phyloP scores from a whole-genome alignment of 1,284 basidiomycete genomes.

The Malassezia globosa region DNA sequence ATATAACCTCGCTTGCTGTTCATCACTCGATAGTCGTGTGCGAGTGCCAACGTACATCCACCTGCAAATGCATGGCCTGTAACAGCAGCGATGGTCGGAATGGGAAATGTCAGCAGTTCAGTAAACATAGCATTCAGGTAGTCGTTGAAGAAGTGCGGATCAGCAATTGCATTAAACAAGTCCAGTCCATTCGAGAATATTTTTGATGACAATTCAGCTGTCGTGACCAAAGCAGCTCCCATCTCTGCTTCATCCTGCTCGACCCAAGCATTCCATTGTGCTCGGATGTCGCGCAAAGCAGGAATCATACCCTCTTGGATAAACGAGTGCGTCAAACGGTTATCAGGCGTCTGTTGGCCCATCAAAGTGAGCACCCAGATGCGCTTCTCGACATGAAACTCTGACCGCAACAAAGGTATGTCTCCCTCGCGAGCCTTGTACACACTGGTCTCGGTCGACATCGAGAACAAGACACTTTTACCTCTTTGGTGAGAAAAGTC shows the following conservation, averaged over 20 bases:
- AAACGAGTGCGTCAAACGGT: constrained; percentile 57
- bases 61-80: constrained; percentile 87
- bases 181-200: constrained; percentile 57
- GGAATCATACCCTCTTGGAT: constrained; percentile 56
- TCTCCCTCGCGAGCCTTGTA: constrained; percentile 2
- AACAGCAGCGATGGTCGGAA: constrained; percentile 66
- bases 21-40: constrained; percentile 83
- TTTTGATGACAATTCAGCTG: constrained; percentile 24
- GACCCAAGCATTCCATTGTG: constrained; percentile 57
- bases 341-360: constrained; percentile 52
- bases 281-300: constrained; percentile 66
- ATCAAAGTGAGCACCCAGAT: constrained; percentile 33
- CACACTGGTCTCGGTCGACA: not conserved
- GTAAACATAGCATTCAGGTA: constrained; percentile 50
- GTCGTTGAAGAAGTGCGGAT: constrained; percentile 57
- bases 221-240: constrained; percentile 39
- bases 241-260: constrained; percentile 17
- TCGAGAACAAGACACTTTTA: not conserved
- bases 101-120: constrained; percentile 50
- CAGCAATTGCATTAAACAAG: constrained; percentile 55
- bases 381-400: constrained; percentile 18
- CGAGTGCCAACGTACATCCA: constrained; percentile 66
- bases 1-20: constrained; percentile 66
- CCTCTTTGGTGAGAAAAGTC: too few relatives aligned
- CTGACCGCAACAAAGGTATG: constrained; percentile 18